Percentiles rank a stretch among this genome's conserved stretches.
phyloP scores from a whole-genome alignment of 1,284 basidiomycete species.

The Pseudozyma pruni region DNA sequence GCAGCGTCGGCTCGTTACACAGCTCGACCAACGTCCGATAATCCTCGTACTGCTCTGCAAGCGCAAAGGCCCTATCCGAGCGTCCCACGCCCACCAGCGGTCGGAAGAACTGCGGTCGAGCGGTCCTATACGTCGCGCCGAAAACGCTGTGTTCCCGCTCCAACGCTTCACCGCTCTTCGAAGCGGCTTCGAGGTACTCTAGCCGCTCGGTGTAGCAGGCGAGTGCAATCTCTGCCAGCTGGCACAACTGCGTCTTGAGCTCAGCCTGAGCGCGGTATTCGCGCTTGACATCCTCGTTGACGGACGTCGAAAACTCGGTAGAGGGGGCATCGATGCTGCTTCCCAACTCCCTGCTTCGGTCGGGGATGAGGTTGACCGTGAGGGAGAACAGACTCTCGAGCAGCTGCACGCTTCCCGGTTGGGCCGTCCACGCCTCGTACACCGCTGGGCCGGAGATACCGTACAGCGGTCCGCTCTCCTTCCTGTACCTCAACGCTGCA shows the following conservation, averaged over 20 bases:
- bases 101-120: slow-evolving; percentile 79
- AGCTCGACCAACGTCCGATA: slow-evolving; percentile 83
- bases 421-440: slow-evolving; percentile 83
- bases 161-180: neutral
- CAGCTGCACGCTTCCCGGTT: slow-evolving; percentile 76
- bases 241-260: slow-evolving; percentile 76
- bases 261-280: slow-evolving; percentile 63
- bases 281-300: slow-evolving; percentile 55
- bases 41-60: slow-evolving; percentile 87
- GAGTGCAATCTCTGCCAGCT: slow-evolving; percentile 71
- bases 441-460: slow-evolving; percentile 73
- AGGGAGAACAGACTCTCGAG: slow-evolving; percentile 79
- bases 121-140: slow-evolving; percentile 75
- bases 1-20: slow-evolving; percentile 73
- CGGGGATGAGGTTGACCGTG: slow-evolving; percentile 72
- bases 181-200: slow-evolving; percentile 61
- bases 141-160: slow-evolving; percentile 74
- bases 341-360: slow-evolving; percentile 71
- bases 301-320: slow-evolving; percentile 38
- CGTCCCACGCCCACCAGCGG: slow-evolving; percentile 79
- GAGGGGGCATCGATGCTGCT: slow-evolving; percentile 68
- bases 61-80: slow-evolving; percentile 77
- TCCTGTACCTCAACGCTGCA: slow-evolving; percentile 79
- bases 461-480: slow-evolving; percentile 78
- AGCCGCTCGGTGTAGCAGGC: slow-evolving; percentile 68